Evolutionary conservation across 352 stramenopile genomes (phyloP).

Genomic region (Phytopythium ostracodes): DNA sequence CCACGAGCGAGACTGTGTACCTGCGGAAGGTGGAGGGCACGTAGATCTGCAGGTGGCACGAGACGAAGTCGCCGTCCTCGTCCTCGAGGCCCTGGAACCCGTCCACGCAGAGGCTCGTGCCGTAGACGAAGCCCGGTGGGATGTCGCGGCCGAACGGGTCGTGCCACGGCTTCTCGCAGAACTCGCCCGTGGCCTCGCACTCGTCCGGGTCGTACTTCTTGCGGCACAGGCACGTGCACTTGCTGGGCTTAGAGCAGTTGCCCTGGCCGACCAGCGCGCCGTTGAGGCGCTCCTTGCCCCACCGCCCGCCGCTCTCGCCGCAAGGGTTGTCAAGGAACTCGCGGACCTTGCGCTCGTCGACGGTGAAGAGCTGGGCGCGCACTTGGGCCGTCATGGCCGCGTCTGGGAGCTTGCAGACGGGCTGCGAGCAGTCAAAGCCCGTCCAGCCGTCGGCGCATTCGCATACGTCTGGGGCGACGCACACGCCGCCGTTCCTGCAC

Average conservation of each 20-base stretch:
- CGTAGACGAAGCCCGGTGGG: slow-evolving; percentile 88
- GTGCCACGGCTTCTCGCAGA: slow-evolving; percentile 82
- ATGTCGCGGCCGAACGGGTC: slow-evolving; percentile 72
- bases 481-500: slow-evolving; percentile 93
- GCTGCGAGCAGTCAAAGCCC: slow-evolving; percentile 92
- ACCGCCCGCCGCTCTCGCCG: slow-evolving; percentile 68
- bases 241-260: slow-evolving; percentile 91
- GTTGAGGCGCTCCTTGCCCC: slow-evolving; percentile 70
- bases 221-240: slow-evolving; percentile 91
- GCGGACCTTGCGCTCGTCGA: slow-evolving; percentile 90
- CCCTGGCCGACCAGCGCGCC: slow-evolving; percentile 76
- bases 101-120: slow-evolving; percentile 86
- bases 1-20: slow-evolving; percentile 78
- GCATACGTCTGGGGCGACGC: slow-evolving; percentile 89
- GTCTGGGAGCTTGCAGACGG: slow-evolving; percentile 73
- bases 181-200: slow-evolving; percentile 67
- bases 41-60: slow-evolving; percentile 95
- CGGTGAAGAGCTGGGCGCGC: slow-evolving; percentile 89
- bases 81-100: slow-evolving; percentile 94
- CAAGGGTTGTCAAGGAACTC: slow-evolving; percentile 94
- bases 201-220: slow-evolving; percentile 62
- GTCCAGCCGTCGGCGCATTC: slow-evolving; percentile 91
- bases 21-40: slow-evolving; percentile 82
- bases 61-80: slow-evolving; percentile 83
- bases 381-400: slow-evolving; percentile 47